phyloP scores from a whole-genome alignment of 495 filamentous ascomycete genomes.

The Clavariopsis aquatica region DNA sequence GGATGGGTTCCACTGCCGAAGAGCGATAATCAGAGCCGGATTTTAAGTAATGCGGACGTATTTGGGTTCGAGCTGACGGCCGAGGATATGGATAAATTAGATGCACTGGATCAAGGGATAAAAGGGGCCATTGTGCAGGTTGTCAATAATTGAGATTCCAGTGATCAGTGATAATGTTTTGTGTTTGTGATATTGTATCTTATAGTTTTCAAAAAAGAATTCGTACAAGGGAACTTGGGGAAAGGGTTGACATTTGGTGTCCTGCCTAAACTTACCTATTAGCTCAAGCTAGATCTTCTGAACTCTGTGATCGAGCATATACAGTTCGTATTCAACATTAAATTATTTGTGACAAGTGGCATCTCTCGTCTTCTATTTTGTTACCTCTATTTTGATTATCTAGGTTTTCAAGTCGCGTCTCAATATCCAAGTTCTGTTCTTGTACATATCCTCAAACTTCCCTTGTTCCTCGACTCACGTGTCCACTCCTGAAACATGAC shows the following conservation, averaged over 20 bases:
- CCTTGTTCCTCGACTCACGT: no score
- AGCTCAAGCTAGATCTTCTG: background rate
- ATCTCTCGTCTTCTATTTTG: no score
- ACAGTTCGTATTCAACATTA: background rate
- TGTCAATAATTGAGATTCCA: slow-evolving; percentile 29
- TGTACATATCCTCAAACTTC: no score
- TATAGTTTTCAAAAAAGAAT: background rate
- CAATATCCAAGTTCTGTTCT: no score
- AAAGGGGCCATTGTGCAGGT: slow-evolving; percentile 43
- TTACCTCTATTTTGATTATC: no score
- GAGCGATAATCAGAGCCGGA: slow-evolving; percentile 51
- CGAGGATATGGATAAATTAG: slow-evolving; percentile 50
- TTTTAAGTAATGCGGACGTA: slow-evolving; percentile 52
- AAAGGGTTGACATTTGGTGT: background rate
- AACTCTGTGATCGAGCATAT: background rate
- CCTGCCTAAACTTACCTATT: background rate
- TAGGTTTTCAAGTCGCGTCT: no score
- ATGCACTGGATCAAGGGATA: slow-evolving; percentile 44
- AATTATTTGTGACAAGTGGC: background rate
- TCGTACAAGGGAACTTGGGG: background rate
- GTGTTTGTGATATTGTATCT: background rate
- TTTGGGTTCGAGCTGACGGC: slow-evolving; percentile 50
- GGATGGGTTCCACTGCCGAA: slow-evolving; percentile 56
- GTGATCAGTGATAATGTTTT: background rate
- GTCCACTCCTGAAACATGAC: no score